Evolutionary conservation across 2,329 filamentous ascomycete species (phyloP).

Genomic region (Eutypa lata): DNA sequence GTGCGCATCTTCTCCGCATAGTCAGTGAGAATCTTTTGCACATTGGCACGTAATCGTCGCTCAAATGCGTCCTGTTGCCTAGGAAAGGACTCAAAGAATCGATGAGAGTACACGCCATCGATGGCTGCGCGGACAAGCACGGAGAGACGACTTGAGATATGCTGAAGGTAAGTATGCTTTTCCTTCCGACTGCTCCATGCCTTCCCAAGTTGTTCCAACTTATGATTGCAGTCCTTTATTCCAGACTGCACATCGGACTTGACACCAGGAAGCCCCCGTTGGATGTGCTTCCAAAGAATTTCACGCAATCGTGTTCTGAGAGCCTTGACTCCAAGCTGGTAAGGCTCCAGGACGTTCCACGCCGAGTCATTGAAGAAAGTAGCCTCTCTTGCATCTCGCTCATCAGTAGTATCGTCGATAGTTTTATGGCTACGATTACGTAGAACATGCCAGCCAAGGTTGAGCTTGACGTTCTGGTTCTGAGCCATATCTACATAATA

Average conservation of each 20-base stretch:
- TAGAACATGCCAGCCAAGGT: slow-evolving; percentile 37
- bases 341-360: slow-evolving; percentile 20
- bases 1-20: slow-evolving; percentile 20
- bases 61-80: slow-evolving; percentile 21
- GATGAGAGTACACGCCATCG: slow-evolving; percentile 40
- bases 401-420: slow-evolving; percentile 18
- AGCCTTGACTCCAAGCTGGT: slow-evolving; percentile 33
- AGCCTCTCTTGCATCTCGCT: slow-evolving; percentile 30
- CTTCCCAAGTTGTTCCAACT: slow-evolving; percentile 39
- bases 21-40: slow-evolving; percentile 17
- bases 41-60: slow-evolving; percentile 20
- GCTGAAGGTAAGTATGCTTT: slow-evolving; percentile 40
- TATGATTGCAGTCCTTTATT: slow-evolving; percentile 25
- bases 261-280: slow-evolving; percentile 28
- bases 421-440: slow-evolving; percentile 32
- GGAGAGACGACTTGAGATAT: slow-evolving; percentile 35
- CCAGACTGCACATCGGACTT: slow-evolving; percentile 29
- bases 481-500: slow-evolving; percentile 25
- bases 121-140: slow-evolving; percentile 36
- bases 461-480: slow-evolving; percentile 30
- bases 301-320: slow-evolving; percentile 38
- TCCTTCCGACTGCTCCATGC: slow-evolving; percentile 36
- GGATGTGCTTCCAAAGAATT: slow-evolving; percentile 34
- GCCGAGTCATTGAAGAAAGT: slow-evolving; percentile 29
- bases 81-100: slow-evolving; percentile 37